Evolutionary conservation across 495 filamentous ascomycete genomes (phyloP), one percentile per base, ranked within the genome.

Genomic region (Ascodesmis nigricans): DNA sequence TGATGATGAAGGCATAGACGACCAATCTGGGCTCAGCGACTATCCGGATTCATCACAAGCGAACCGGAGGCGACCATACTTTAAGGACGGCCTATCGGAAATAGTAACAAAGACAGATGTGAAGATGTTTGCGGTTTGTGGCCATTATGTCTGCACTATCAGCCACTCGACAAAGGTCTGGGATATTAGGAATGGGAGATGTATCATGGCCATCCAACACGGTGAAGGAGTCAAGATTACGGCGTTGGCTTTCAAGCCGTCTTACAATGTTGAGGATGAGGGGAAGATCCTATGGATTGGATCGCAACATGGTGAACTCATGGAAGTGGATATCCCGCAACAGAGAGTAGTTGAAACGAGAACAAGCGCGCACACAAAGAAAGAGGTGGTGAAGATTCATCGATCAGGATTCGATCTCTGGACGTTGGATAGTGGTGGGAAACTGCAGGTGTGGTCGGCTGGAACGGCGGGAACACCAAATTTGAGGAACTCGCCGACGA

Each of bases 391-490:
- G 38, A 82, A 74, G 50, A 92, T 97, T 13, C 69, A 75, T 40
- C 71, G 84, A 31, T 72, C 83, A 55, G 73, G 69, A 39, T 78
- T 80, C 44, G 75, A 91, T 42, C 71, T 97, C 60, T 97, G 87
- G 87, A 81, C 82, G 1, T 45, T 95, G 9, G 90, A 95, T 55
- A 82, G 91, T 38, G 71, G 76, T 42, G 87, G 87, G 8, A 80
- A 75, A 24, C 60, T 97, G 14, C 69, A 79, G 39, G 67, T 95
- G 14, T 97, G 87, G 87, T 65, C 66, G 5, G 73, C 82, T 13
- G 79, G 84, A 52, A 67, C 71, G 28, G 63, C 63, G 7, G 80
- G 81, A 1, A 57, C 66, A 1, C 81, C 82, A 0, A 81, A 65
- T 40, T 56, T 97, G 14, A 62, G 66, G 32, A 67, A 68, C 39